A percentile compares a stretch with the other conserved stretches of the same genome.
phyloP scores from a whole-genome alignment of 148 eudicot species.

The Polygonum aviculare region DNA sequence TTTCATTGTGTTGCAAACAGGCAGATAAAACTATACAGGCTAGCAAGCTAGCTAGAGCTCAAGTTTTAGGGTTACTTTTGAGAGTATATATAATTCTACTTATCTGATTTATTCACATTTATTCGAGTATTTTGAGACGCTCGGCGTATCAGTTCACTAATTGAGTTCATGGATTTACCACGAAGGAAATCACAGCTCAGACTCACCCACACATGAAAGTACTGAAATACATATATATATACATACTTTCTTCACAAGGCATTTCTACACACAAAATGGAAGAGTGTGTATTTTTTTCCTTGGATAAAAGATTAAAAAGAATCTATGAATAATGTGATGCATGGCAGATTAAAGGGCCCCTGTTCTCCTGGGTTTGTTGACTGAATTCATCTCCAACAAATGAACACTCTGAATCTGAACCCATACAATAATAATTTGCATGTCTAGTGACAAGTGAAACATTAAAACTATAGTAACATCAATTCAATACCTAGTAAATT shows the following conservation, averaged over 20 bases:
- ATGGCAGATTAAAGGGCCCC: not conserved
- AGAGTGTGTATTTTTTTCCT: not conserved
- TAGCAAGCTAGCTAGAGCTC: not conserved
- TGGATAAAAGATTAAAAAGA: no score
- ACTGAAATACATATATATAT: not conserved
- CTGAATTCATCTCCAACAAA: not conserved
- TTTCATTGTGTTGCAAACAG: not conserved
- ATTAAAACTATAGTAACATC: not conserved
- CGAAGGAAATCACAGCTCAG: not conserved
- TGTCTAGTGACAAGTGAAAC: not conserved
- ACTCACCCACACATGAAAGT: not conserved
- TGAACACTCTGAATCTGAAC: not conserved
- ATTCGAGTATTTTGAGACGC: not conserved
- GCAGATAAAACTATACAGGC: not conserved
- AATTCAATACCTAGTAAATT: not conserved
- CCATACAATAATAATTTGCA: constrained; percentile 2
- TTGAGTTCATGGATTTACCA: no score
- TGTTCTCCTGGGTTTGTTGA: not conserved
- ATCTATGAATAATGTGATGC: no score
- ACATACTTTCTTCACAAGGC: not conserved
- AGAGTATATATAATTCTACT: not conserved
- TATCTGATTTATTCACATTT: not conserved
- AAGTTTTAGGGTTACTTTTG: not conserved
- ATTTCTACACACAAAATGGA: constrained; percentile 1
- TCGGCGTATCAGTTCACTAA: no score